Evolutionary conservation across 768 basidiomycete species (phyloP).

Genomic region (Panellus pusillus): DNA sequence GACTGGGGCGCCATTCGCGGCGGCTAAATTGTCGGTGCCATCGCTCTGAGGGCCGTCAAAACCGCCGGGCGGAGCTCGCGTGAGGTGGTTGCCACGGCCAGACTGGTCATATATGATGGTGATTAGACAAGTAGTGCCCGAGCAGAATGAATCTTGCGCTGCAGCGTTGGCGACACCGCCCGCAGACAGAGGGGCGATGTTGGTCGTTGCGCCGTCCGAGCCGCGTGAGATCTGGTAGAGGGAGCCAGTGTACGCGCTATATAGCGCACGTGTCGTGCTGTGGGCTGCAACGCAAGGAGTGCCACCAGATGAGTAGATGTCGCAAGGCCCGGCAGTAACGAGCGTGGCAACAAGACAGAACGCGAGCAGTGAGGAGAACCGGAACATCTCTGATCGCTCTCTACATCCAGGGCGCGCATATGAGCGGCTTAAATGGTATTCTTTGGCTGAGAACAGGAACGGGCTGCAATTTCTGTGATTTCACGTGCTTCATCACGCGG

Average conservation of each 20-base stretch:
- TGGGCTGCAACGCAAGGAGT: constrained; percentile 14
- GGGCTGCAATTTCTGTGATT: no score
- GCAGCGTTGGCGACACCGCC: constrained; percentile 22
- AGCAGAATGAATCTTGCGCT: constrained; percentile 14
- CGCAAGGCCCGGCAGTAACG: constrained; percentile 15
- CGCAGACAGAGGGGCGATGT: constrained; percentile 16
- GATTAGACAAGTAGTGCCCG: constrained; percentile 15
- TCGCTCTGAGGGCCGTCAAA: not conserved
- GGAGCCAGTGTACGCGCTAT: constrained; percentile 10
- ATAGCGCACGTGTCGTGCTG: constrained; percentile 13
- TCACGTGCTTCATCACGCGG: no score
- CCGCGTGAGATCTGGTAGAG: constrained; percentile 18
- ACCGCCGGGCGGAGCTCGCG: constrained; percentile 9
- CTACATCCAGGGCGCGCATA: no score
- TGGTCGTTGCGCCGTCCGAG: constrained; percentile 11
- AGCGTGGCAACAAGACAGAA: constrained; percentile 7
- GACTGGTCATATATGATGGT: constrained; percentile 21
- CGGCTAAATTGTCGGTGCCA: constrained; percentile 14
- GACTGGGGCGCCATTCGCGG: constrained; percentile 15
- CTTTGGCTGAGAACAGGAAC: no score
- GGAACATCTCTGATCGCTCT: constrained; percentile 1
- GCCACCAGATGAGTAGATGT: constrained; percentile 14
- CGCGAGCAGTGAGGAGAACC: constrained; percentile 13
- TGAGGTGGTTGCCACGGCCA: constrained; percentile 11
- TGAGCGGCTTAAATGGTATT: no score